Base-by-base conservation (phyloP, 495 filamentous ascomycete genomes). In the Aspergillus carlsbadensis region DNA sequence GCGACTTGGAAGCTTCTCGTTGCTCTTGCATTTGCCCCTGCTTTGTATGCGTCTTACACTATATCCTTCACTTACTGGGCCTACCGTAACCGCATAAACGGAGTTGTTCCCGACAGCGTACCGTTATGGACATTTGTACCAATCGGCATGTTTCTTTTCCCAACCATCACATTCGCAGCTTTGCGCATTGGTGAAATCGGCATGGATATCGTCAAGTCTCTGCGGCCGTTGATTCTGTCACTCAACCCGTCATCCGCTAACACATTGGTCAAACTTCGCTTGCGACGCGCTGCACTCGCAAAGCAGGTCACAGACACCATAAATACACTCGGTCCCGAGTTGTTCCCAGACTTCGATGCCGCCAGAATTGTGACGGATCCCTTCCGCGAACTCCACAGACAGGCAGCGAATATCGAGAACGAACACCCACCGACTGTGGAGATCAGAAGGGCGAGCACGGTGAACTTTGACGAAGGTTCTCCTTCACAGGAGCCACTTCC, bases 1-100 rank as follows among this genome's bases (percentile, higher is more conserved):
- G 94, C 94, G 0, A 98, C 94, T 0, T 99, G 94, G 94, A 99
- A 99, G 70, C 81, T 99, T 11, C 85, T 99, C 8, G 92, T 98
- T 21, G 84, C 93, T 29, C 78, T 98, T 64, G 91, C 86, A 13
- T 85, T 99, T 62, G 90, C 92, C 6, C 94, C 94, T 0, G 74
- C 90, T 6, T 78, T 96, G 4, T 97, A 98, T 70, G 85, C 86
- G 52, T 78, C 84, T 35, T 97, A 96, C 70, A 88, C 89, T 5
- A 70, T 81, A 26, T 51, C 86, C 8, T 81, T 96, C 33, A 88
- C 87, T 11, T 84, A 82, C 67, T 90, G 85, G 86, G 90, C 90
- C 11, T 88, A 89, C 65, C 76, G 79, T 57, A 91, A 96, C 69
- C 85, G 90, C 31, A 79, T 95, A 13, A 85, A 87, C 68, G 94